phyloP scores from a whole-genome alignment of 257 asterid genomes.

The Jaltomata sinuosa region DNA sequence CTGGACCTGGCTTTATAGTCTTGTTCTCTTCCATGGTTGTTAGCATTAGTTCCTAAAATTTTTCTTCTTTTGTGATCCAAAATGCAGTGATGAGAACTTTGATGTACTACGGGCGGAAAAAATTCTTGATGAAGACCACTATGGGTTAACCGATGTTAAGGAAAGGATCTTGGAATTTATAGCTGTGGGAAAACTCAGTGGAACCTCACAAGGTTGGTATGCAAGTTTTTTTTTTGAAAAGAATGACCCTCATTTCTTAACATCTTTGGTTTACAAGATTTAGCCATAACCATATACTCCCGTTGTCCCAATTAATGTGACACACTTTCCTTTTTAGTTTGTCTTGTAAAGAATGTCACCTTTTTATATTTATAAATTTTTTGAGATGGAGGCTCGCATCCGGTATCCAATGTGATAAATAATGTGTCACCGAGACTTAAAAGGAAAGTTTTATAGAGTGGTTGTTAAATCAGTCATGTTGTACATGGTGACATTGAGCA shows the following conservation, averaged over 20 bases:
- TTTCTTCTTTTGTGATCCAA: slow-evolving; percentile 6
- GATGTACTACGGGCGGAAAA: slow-evolving; percentile 75
- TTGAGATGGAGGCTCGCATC: neutral
- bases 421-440: neutral
- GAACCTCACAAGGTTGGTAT: slow-evolving; percentile 85
- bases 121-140: slow-evolving; percentile 96
- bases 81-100: slow-evolving; percentile 85
- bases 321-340: neutral
- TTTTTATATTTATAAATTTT: neutral
- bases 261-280: neutral
- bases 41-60: slow-evolving; percentile 1
- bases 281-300: neutral
- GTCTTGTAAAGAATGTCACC: neutral
- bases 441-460: neutral
- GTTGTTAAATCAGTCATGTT: neutral
- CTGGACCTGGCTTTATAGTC: neutral
- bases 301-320: neutral
- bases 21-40: neutral
- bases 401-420: neutral
- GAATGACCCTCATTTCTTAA: neutral
- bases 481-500: too few relatives aligned
- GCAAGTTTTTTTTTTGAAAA: neutral
- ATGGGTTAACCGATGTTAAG: slow-evolving; percentile 92
- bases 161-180: slow-evolving; percentile 98
- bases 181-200: slow-evolving; percentile 98